phyloP scores from a whole-genome alignment of 73 alveolate genomes.

The Chromera velia region DNA sequence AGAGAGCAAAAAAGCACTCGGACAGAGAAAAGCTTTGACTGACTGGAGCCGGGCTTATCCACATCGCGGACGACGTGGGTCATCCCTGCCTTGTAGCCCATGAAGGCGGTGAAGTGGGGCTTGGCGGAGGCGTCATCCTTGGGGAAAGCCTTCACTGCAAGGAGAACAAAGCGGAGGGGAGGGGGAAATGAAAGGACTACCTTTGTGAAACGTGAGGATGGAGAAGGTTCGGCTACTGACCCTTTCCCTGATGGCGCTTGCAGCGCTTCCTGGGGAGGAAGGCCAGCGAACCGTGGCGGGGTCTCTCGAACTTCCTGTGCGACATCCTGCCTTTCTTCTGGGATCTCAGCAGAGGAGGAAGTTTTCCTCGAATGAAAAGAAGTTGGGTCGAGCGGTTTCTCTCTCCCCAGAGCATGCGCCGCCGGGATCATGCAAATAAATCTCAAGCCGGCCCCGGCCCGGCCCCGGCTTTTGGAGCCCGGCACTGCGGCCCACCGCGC shows the following conservation, averaged over 20 bases:
- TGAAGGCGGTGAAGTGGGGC: conserved; percentile 96
- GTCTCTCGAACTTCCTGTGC: conserved; percentile 97
- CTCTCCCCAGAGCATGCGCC: too few species aligned
- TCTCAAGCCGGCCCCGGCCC: too few species aligned
- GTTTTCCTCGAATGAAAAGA: too few species aligned
- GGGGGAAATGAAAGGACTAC: neutral
- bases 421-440: too few species aligned
- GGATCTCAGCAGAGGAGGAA: too few species aligned
- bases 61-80: conserved; percentile 98
- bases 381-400: too few species aligned
- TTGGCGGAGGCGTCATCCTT: conserved; percentile 82
- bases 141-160: conserved; percentile 76
- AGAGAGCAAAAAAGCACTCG: too few species aligned
- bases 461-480: too few species aligned
- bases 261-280: conserved; percentile 97
- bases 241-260: conserved; percentile 91
- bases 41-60: conserved; percentile 89
- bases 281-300: conserved; percentile 98
- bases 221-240: conserved; percentile 44
- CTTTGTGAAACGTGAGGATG: neutral
- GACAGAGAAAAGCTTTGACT: too few species aligned
- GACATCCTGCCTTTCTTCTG: too few species aligned
- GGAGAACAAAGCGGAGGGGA: neutral
- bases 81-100: conserved; percentile 99
- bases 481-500: too few species aligned